Evolutionary conservation across 2,329 filamentous ascomycete species (phyloP), one percentile per base, ranked within the genome.

Genomic region (Cladosporium sp.): DNA sequence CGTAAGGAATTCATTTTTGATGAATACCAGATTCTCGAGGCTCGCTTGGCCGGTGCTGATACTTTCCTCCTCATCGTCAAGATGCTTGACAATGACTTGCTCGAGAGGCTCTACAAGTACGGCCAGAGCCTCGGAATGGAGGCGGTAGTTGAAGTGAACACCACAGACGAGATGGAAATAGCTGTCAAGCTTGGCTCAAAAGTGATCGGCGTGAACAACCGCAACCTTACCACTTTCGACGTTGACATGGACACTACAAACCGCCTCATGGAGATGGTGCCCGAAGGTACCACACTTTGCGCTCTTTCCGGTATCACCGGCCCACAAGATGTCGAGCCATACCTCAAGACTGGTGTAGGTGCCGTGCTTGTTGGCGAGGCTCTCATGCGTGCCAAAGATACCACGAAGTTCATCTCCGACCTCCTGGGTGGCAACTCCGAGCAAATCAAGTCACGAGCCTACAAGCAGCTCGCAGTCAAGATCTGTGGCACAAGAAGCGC

Each of bases 1-100:
- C 87, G 95, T 22, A 99, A 99, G 72, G 94, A 99, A 67, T 99
- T 99, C 69, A 86, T 99, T 40, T 99, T 97, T 69, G 92, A 97
- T 47, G 92, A 97, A 72, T 99, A 99, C 71, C 94, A 99, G 74
- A 97, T 99, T 56, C 81, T 99, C 6, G 94, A 99, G 75, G 94
- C 92, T 28, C 84, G 95, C 50, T 78, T 99, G 58, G 92, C 93
- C 12, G 94, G 94, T 64, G 94, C 94, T 7, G 93, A 99, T 74
- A 97, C 93, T 0, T 88, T 99, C 17, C 80, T 99, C 25, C 82
- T 99, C 19, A 99, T 99, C 66, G 94, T 99, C 54, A 99, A 99
- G 79, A 99, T 99, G 94, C 84, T 99, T 11, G 88, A 93, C 61
- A 78, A 83, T 25, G 84, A 85, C 28, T 80, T 89, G 3, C 81